These are phyloP conservation scores for Amylostereum areolatum DNA, from an alignment of 1,284 basidiomycete genomes.

Conservation along the genomic window DNA sequence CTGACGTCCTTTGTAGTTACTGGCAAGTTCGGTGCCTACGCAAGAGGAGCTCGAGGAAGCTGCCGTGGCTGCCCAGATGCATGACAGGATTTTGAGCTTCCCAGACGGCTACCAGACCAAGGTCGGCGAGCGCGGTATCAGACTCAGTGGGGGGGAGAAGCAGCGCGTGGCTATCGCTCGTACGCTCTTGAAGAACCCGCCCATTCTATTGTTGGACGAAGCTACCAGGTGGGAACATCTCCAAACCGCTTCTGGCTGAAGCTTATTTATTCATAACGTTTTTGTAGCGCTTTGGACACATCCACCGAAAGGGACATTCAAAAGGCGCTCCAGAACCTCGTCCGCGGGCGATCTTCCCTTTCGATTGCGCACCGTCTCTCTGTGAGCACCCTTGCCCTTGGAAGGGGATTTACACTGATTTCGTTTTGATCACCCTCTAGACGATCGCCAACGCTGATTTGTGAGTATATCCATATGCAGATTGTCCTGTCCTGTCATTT, in stretches of 20 bases:
- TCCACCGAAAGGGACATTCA: slow-evolving; percentile 84
- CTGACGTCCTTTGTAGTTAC: slow-evolving; percentile 36
- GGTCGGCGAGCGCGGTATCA: slow-evolving; percentile 78
- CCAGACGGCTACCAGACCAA: slow-evolving; percentile 78
- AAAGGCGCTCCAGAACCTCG: slow-evolving; percentile 70
- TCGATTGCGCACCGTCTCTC: slow-evolving; percentile 78
- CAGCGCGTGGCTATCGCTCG: slow-evolving; percentile 85
- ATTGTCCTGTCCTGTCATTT: slow-evolving; percentile 1
- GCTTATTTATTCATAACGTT: slow-evolving; percentile 10
- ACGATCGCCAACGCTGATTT: slow-evolving; percentile 75
- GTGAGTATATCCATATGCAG: slow-evolving; percentile 30
- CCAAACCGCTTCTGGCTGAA: slow-evolving; percentile 6
- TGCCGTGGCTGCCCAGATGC: slow-evolving; percentile 75
- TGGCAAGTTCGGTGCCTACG: slow-evolving; percentile 63
- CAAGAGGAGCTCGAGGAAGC: slow-evolving; percentile 68
- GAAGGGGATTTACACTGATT: neutral
- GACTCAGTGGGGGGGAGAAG: slow-evolving; percentile 77
- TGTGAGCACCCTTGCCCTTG: slow-evolving; percentile 39
- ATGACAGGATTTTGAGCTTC: slow-evolving; percentile 74
- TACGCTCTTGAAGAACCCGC: slow-evolving; percentile 81
- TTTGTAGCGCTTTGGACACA: slow-evolving; percentile 68
- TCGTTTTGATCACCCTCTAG: slow-evolving; percentile 26
- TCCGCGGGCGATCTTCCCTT: slow-evolving; percentile 65
- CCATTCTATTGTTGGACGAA: slow-evolving; percentile 79
- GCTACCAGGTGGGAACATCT: slow-evolving; percentile 53